Base-by-base conservation (phyloP, 2,329 filamentous ascomycete species). In the Huntiella decipiens region DNA sequence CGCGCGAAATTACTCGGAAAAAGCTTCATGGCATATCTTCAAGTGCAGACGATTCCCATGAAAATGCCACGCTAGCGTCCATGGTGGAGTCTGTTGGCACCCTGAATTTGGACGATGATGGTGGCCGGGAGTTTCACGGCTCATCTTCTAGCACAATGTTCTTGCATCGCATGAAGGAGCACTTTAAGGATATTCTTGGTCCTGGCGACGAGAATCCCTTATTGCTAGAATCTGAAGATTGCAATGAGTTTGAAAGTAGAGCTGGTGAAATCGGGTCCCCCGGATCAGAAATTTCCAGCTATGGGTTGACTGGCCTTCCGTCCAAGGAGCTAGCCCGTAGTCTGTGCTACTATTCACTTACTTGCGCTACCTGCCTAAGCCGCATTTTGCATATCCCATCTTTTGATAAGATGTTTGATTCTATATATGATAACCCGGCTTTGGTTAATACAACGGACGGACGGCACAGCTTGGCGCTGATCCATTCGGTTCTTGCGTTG, bases 51-150 rank as follows among this genome's bases (percentile, higher is more conserved):
- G 38, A 45, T 22, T 61, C 64, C 40, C 70, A 70, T 28, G 70
- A 78, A 38, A 84, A 88, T 53, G 75, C 74, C 8, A 74, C 88
- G 52, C 67, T 98, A 19, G 79, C 88, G 57, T 93, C 87, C 22
- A 96, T 98, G 88, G 86, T 96, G 48, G 82, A 88, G 57, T 83
- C 83, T 37, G 85, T 88, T 2, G 91, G 88, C 33, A 82, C 87
- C 57, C 70, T 98, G 13, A 88, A 96, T 56, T 70, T 96, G 32
- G 86, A 93, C 55, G 88, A 96, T 54, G 77, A 79, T 54, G 88
- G 88, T 37, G 77, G 91, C 54, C 93, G 86, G 77, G 87, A 96
- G 60, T 98, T 94, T 56, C 85, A 93, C 57, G 91, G 91, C 41
- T 82, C 83, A 52, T 95, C 88, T 0, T 96, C 91, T 0, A 87